Evolutionary conservation across 2,329 filamentous ascomycete genomes (phyloP), one percentile per base, ranked within the genome.

Genomic region (Trichoderma breve): DNA sequence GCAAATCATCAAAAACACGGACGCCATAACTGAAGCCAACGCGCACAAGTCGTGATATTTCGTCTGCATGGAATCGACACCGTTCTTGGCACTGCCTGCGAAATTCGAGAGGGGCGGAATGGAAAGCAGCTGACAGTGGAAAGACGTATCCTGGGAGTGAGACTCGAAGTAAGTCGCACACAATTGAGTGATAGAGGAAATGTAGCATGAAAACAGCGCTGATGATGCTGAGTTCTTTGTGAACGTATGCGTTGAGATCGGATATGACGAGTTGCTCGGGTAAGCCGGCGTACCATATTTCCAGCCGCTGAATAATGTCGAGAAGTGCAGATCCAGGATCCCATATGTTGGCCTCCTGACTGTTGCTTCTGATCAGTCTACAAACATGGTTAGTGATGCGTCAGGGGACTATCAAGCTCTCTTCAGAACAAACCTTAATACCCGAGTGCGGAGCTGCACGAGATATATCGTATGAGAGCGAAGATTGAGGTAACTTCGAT

Each of bases 131-230:
- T 1, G 66, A 69, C 12, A 69, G 66, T 0, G 66, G 66, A 36
- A 69, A 69, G n/a, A 69, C 66, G 30, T 69, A 69, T 47, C 66
- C 66, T 12, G 66, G 66, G 4, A 69, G 66, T 18, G 66, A 69
- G 2, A 69, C 34, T 43, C 66, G 66, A 4, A 39, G 43, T 15
- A 69, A 55, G 8, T 69, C 66, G 57, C 66, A 69, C 3, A 61
- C 55, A 34, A 61, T 69, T 15, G 66, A 61, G n/a, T 69, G 66
- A 4, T 69, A 69, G 30, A 69, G 66, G 26, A 69, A 69, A n/a
- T 69, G 66, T 21, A 69, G 39, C 66, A 69, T 69, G 15, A 69
- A 69, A 3, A 69, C 66, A 24, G 36, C 66, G 14, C 66, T 34
- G 18, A 69, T 69, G 14, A 51, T 69, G 36, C 43, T 61, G 26